Evolutionary conservation across 2,329 filamentous ascomycete species (phyloP).

Genomic region (Ceratocystis huliohia): DNA sequence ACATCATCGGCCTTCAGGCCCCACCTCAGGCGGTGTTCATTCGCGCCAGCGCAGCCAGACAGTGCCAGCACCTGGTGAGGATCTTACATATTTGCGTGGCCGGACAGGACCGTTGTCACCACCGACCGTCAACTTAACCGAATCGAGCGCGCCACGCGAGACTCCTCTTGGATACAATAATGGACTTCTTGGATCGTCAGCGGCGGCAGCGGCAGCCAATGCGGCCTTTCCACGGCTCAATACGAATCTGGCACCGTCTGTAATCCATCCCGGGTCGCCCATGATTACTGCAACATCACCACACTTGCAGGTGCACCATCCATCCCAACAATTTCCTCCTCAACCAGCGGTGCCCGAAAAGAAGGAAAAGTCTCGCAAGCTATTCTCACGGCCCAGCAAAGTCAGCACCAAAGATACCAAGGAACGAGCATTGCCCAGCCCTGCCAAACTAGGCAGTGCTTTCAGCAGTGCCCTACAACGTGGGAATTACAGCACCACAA

Average conservation of each 20-base stretch:
- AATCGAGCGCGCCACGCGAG: slow-evolving; percentile 50
- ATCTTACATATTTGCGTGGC: slow-evolving; percentile 28
- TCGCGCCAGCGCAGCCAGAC: slow-evolving; percentile 61
- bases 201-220: slow-evolving; percentile 60
- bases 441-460: slow-evolving; percentile 56
- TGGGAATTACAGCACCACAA: slow-evolving; percentile 58
- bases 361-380: slow-evolving; percentile 65
- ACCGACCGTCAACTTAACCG: slow-evolving; percentile 50
- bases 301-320: slow-evolving; percentile 32
- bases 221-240: slow-evolving; percentile 51
- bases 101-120: slow-evolving; percentile 40
- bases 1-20: slow-evolving; percentile 37
- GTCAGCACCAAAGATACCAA: slow-evolving; percentile 58
- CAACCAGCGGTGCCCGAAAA: slow-evolving; percentile 53
- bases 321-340: slow-evolving; percentile 26
- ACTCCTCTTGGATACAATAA: slow-evolving; percentile 48
- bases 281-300: slow-evolving; percentile 22
- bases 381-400: slow-evolving; percentile 67
- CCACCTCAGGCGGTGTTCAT: slow-evolving; percentile 29
- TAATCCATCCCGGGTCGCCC: slow-evolving; percentile 2
- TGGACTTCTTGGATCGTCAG: slow-evolving; percentile 47
- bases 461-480: slow-evolving; percentile 49
- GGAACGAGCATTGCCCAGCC: slow-evolving; percentile 57
- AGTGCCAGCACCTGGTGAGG: slow-evolving; percentile 33
- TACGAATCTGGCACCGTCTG: slow-evolving; percentile 9